These are phyloP conservation scores for Lasiosphaeris hirsuta DNA, from an alignment of 495 filamentous ascomycete species.

Conservation along the genomic window DNA sequence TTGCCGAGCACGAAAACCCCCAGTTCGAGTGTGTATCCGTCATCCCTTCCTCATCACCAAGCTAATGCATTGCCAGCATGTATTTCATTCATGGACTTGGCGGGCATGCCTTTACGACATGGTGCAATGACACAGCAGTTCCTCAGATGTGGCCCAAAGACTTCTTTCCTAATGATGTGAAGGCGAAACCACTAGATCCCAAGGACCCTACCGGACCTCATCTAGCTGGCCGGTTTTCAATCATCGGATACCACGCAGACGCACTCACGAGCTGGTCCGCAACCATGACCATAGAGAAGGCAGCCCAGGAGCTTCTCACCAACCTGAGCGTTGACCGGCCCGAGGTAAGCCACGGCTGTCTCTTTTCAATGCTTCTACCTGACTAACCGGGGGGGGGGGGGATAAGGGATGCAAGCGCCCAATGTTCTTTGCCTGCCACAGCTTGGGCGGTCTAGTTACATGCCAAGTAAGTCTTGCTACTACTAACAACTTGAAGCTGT, in stretches of 20 bases:
- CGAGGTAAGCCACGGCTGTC: constrained; percentile 2
- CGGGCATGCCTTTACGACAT: constrained; percentile 17
- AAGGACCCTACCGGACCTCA: background rate
- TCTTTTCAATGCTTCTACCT: background rate
- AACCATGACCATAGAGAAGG: constrained; percentile 14
- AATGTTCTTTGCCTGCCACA: constrained; percentile 21
- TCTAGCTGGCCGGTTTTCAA: constrained; percentile 13
- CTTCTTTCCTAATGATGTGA: constrained; percentile 12
- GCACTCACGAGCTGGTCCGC: constrained; percentile 3
- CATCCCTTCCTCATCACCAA: too few relatives aligned
- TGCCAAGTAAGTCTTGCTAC: constrained; percentile 13
- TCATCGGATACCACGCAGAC: constrained; percentile 13
- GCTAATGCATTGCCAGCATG: background rate
- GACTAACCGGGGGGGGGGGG: background rate
- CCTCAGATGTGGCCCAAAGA: constrained; percentile 18
- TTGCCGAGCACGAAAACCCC: constrained; percentile 19
- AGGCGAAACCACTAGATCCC: constrained; percentile 6
- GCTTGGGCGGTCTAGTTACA: constrained; percentile 15
- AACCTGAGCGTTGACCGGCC: constrained; percentile 7
- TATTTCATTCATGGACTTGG: constrained; percentile 22
- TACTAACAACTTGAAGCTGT: too few relatives aligned
- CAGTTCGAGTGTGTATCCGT: constrained; percentile 16
- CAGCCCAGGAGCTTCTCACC: constrained; percentile 14
- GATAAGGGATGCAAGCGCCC: constrained; percentile 12
- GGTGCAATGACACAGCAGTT: constrained; percentile 13